Conservation (phyloP, 805 yeast species). For the Candida maesae region DNA sequence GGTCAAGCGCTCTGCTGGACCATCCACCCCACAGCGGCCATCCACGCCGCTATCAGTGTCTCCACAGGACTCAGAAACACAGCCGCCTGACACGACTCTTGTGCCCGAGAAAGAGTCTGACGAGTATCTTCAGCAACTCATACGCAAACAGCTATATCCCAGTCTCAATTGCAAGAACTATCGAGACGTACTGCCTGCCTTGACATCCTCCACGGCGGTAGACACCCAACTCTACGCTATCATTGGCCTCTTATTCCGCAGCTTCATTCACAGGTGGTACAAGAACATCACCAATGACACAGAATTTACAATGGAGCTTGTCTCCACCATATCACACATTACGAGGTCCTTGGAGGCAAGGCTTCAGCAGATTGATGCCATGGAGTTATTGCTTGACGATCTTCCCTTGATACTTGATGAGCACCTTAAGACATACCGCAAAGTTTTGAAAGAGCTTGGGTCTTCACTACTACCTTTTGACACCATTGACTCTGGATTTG, state of each 20-base stretch:
- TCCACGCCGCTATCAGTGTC: slow-evolving; percentile 4
- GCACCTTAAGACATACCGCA: slow-evolving; percentile 33
- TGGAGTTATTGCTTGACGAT: slow-evolving; percentile 40
- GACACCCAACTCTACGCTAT: slow-evolving; percentile 45
- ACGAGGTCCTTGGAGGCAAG: slow-evolving; percentile 36
- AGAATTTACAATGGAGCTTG: slow-evolving; percentile 39
- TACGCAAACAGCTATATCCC: slow-evolving; percentile 27
- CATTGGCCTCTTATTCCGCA: slow-evolving; percentile 41
- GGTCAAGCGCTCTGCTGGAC: slow-evolving; percentile 5
- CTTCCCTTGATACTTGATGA: slow-evolving; percentile 38
- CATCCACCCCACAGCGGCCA: slow-evolving; percentile 5
- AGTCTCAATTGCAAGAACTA: slow-evolving; percentile 16
- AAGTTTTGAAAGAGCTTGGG: slow-evolving; percentile 27
- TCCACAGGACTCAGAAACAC: no score
- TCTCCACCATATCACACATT: slow-evolving; percentile 36
- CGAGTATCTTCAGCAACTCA: slow-evolving; percentile 26
- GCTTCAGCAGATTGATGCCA: slow-evolving; percentile 30
- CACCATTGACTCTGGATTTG: slow-evolving; percentile 33
- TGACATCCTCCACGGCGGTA: slow-evolving; percentile 37
- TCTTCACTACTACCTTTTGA: slow-evolving; percentile 31
- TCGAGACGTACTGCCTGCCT: slow-evolving; percentile 32
- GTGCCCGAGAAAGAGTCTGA: slow-evolving; percentile 24
- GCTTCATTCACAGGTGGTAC: slow-evolving; percentile 48
- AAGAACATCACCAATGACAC: slow-evolving; percentile 36
- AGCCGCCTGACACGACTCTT: no score